These are phyloP conservation scores for Claviceps sp. DNA, from an alignment of 2,329 filamentous ascomycete genomes.

Conservation along the genomic window DNA sequence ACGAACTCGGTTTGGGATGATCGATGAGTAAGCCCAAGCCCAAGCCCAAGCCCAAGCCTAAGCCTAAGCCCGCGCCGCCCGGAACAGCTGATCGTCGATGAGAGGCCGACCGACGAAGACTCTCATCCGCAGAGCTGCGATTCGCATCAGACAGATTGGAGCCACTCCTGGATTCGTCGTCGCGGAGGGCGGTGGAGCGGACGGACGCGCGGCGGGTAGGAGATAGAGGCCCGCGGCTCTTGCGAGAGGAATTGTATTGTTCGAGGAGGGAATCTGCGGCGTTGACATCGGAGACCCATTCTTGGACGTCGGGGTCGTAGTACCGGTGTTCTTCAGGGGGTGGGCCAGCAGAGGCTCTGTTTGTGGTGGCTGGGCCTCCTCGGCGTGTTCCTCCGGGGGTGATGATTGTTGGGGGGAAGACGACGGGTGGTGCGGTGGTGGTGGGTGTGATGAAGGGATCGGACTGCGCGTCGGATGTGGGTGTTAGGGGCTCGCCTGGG, in stretches of 20 bases:
- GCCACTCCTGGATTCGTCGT: constrained; percentile 39
- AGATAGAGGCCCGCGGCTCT: constrained; percentile 27
- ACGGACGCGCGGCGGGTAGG: constrained; percentile 25
- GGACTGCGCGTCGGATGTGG: constrained; percentile 23
- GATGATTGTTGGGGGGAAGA: constrained; percentile 14
- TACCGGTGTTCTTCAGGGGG: constrained; percentile 25
- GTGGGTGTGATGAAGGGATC: constrained; percentile 40
- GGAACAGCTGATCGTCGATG: constrained; percentile 5
- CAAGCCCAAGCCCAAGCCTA: too few relatives aligned
- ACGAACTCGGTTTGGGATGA: constrained; percentile 24
- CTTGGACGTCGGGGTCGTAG: constrained; percentile 39
- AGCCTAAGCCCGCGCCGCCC: too few relatives aligned
- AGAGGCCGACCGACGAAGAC: constrained; percentile 22
- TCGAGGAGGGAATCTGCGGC: constrained; percentile 38
- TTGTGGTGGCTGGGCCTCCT: constrained; percentile 2
- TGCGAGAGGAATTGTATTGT: constrained; percentile 23
- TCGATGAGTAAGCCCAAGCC: constrained; percentile 6
- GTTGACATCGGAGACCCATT: constrained; percentile 44
- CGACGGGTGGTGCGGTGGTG: constrained; percentile 10
- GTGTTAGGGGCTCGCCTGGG: constrained; percentile 12
- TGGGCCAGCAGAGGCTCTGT: constrained; percentile 18
- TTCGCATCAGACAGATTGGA: constrained; percentile 44
- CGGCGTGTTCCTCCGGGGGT: too few relatives aligned
- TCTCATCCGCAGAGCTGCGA: constrained; percentile 28
- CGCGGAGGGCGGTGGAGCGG: constrained; percentile 21